phyloP scores from a whole-genome alignment of 176 grass and related monocot genomes.

The Pharus latifolius region DNA sequence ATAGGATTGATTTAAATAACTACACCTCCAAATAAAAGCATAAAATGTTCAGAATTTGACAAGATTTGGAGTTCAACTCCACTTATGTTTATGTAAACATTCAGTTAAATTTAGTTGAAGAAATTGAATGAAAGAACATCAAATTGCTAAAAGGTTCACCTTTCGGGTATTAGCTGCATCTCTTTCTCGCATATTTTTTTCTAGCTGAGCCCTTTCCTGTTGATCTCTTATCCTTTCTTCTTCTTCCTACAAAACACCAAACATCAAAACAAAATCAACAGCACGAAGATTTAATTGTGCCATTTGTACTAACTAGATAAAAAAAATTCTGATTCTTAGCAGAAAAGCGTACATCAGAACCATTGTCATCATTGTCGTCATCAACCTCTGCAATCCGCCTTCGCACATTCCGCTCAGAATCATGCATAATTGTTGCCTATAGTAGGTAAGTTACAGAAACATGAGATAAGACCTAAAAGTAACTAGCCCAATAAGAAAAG shows the following conservation, averaged over 20 bases:
- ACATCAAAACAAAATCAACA: conserved; percentile 12
- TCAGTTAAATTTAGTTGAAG: no score
- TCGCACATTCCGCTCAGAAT: conserved; percentile 30
- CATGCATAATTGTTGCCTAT: conserved; percentile 15
- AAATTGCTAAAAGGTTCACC: conserved; percentile 32
- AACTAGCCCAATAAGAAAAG: background rate
- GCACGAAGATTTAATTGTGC: background rate
- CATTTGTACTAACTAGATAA: background rate
- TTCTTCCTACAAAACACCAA: conserved; percentile 57
- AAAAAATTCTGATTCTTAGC: background rate
- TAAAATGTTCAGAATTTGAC: no score
- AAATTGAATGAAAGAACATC: background rate
- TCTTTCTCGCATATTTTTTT: conserved; percentile 86
- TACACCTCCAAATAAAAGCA: no score
- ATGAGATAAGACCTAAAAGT: background rate
- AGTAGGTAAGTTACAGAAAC: background rate
- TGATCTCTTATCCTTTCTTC: conserved; percentile 68
- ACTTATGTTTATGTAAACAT: no score
- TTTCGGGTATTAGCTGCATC: conserved; percentile 70
- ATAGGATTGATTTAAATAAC: no score
- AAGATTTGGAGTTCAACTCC: no score
- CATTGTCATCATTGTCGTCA: conserved; percentile 26
- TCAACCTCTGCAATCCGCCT: conserved; percentile 30
- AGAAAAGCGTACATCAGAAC: conserved; percentile 36
- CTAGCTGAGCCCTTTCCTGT: conserved; percentile 78